phyloP scores from a whole-genome alignment of 2,329 filamentous ascomycete genomes.

The Fusarium cicatricum region DNA sequence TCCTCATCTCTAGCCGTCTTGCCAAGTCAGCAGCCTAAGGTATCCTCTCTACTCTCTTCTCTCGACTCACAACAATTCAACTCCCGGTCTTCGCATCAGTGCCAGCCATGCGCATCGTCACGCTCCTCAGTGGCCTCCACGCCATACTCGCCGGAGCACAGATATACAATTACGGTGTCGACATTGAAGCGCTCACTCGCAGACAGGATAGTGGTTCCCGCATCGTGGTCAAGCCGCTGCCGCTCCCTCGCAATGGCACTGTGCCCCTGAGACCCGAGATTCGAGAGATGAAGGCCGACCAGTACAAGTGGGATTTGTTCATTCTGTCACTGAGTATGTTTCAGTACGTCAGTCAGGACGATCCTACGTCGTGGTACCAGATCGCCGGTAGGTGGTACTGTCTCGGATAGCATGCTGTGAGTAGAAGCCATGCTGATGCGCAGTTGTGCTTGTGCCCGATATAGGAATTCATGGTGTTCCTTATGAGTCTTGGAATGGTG shows the following conservation, averaged over 20 bases:
- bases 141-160: conserved; percentile 28
- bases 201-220: conserved; percentile 48
- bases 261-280: conserved; percentile 69
- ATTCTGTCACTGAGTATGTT: conserved; percentile 78
- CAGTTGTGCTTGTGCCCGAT: background rate
- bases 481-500: conserved; percentile 62
- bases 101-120: conserved; percentile 23
- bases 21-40: background rate
- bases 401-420: background rate
- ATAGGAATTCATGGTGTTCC: conserved; percentile 84
- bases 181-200: conserved; percentile 51
- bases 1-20: background rate
- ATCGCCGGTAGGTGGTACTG: conserved; percentile 68
- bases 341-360: conserved; percentile 70
- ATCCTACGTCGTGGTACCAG: conserved; percentile 77
- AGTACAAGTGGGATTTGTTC: conserved; percentile 78
- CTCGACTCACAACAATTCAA: background rate
- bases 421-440: conserved; percentile 13
- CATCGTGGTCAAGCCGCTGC: conserved; percentile 56
- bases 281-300: conserved; percentile 67
- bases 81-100: background rate
- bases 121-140: conserved; percentile 19
- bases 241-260: conserved; percentile 49
- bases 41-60: background rate
- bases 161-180: conserved; percentile 61